Conservation (phyloP, 2,329 filamentous ascomycete species). For the Exophiala bonariae region DNA sequence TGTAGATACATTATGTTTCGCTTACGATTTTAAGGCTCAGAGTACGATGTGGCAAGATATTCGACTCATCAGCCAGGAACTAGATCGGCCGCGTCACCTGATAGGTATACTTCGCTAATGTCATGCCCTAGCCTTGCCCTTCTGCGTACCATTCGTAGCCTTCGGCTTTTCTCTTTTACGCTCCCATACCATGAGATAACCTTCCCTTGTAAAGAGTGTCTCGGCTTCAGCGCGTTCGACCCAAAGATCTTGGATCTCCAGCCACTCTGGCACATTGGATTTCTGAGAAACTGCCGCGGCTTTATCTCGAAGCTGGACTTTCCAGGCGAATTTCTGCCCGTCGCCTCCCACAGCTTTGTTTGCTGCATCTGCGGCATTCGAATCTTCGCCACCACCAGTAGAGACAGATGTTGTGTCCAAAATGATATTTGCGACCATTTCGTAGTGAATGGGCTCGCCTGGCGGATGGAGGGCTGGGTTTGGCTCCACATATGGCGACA, state of each 20-base stretch:
- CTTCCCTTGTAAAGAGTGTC: constrained; percentile 87
- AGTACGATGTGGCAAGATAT: no score
- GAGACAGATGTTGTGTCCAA: constrained; percentile 53
- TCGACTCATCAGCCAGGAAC: no score
- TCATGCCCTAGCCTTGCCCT: constrained; percentile 40
- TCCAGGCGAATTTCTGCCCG: constrained; percentile 91
- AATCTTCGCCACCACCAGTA: constrained; percentile 55
- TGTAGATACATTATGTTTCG: no score
- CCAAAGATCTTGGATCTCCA: constrained; percentile 89
- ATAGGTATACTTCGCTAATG: no score
- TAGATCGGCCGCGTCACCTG: no score
- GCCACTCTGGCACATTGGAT: constrained; percentile 71
- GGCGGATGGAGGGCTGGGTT: constrained; percentile 69
- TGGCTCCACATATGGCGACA: constrained; percentile 88
- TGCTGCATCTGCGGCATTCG: constrained; percentile 38
- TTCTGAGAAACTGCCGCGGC: constrained; percentile 36
- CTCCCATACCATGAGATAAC: constrained; percentile 97
- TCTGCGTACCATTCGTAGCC: constrained; percentile 32
- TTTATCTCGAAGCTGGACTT: constrained; percentile 83
- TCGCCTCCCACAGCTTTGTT: constrained; percentile 74
- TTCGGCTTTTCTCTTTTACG: constrained; percentile 60
- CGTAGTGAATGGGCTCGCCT: constrained; percentile 87
- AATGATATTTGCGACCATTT: constrained; percentile 90
- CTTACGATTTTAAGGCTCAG: no score
- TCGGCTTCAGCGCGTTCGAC: constrained; percentile 88